Base-by-base conservation (phyloP, 78 protist genomes). In the Cyanophora paradoxa region DNA sequence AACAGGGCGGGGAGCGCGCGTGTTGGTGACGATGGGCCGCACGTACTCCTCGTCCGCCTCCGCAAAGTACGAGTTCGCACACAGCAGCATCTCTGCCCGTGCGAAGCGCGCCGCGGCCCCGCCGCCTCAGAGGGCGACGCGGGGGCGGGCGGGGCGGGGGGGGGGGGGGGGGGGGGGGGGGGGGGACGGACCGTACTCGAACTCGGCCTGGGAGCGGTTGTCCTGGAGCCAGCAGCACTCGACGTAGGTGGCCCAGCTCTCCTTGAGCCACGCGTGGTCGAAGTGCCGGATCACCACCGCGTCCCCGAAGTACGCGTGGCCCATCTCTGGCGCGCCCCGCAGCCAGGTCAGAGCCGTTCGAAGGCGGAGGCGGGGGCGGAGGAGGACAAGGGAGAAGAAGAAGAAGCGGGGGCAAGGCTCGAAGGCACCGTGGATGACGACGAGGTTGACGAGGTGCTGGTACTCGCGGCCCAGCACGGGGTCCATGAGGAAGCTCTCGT, bases 281-380 rank as follows among this genome's bases (percentile, higher is more conserved):
- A 64, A 64, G 36, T 64, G 69, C 22, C 69, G n/a, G 22, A 64
- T 64, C 24, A 64, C 69, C n/a, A 64, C 64, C 22, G 69, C 69
- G 22, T 64, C 69, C 22, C 69, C 69, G 22, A 64, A 64, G 36
- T 64, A 64, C 24, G 69, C 22, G 36, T 64, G 69, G 22, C 58
- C 36, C 22, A 22, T n/a, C 22, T 64, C 69, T 52, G 24, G 22
- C 58, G n/a, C n/a, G n/a, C n/a, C n/a, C n/a, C n/a, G n/a, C n/a
- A n/a, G n/a, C n/a, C n/a, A n/a, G n/a, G n/a, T n/a, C n/a, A n/a
- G n/a, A n/a, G n/a, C n/a, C n/a, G n/a, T n/a, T n/a, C n/a, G n/a
- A n/a, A n/a, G n/a, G n/a, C n/a, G n/a, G n/a, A n/a, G n/a, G n/a
- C n/a, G n/a, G n/a, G n/a, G n/a, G n/a, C n/a, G n/a, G n/a, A n/a